Base-by-base conservation (phyloP, 148 eudicot genomes). In the Amaranthus hypochondriacus region DNA sequence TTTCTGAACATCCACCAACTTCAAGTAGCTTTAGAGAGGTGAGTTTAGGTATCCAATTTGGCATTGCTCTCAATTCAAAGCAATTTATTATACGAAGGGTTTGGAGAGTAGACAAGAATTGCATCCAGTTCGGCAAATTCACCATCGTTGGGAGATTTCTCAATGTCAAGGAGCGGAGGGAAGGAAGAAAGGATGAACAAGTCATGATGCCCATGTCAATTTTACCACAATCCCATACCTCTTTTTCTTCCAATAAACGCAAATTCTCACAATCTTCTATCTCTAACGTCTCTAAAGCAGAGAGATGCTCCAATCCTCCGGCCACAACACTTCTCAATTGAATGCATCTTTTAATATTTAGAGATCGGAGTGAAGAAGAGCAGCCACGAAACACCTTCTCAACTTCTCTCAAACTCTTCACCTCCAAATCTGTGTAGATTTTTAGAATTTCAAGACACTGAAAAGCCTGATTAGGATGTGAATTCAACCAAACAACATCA, bases 271-370 rank as follows among this genome's bases (percentile, higher is more conserved):
- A 58, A 28, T 15, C 5, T 12, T 12, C 5, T 18, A 57, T 62
- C 4, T 6, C 4, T 55, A 56, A 7, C 7, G 5, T 9, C 28
- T 58, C 62, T 48, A 61, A 14, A 39, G 56, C 18, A 2, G 64
- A 7, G 75, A 72, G 54, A 48, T 72, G 66, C 66, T 72, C 66
- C n/a, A 72, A 60, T n/a, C 75, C 63, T 60, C 66, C 66, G 6
- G 66, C 0, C 18, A 10, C 0, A 48, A 59, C 21, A 49, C 66
- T 59, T 4, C 8, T 59, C 42, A 72, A 51, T 48, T 49, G 15
- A 4, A 7, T 15, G 47, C 75, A 72, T 3, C 2, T 1, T 0
- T 6, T 0, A 28, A 72, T 4, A 8, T 5, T 10, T 5, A 72
- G 28, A 4, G 39, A 18, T 5, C 7, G 44, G 18, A 72, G 52